phyloP scores from a whole-genome alignment of 805 yeast species.

The Torulaspora franciscae region DNA sequence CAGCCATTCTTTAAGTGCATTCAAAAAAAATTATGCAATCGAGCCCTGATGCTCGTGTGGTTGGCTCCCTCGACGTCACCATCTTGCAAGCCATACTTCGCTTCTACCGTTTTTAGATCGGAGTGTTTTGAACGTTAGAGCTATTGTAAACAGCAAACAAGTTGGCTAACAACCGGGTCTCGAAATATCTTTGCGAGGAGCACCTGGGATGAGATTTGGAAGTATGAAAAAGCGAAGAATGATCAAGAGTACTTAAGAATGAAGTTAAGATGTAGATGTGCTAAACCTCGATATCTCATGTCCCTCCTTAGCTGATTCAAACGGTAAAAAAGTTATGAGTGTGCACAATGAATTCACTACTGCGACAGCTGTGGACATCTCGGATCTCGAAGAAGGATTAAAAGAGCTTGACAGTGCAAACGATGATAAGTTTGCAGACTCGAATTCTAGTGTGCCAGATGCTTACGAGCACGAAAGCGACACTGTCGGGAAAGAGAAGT shows the following conservation, averaged over 20 bases:
- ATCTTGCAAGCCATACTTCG: neutral
- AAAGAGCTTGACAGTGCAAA: neutral
- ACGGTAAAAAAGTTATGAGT: neutral
- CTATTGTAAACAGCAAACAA: neutral
- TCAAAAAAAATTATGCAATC: neutral
- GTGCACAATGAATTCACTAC: neutral
- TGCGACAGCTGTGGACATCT: neutral
- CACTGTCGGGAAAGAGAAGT: conserved; percentile 1
- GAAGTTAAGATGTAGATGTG: too few relatives aligned
- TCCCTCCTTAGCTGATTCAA: too few relatives aligned
- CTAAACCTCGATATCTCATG: too few relatives aligned
- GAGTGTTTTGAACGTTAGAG: neutral
- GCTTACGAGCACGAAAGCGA: conserved; percentile 9
- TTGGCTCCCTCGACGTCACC: neutral
- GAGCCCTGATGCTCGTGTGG: neutral
- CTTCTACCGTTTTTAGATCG: neutral
- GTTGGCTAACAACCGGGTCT: neutral
- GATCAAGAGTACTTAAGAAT: neutral
- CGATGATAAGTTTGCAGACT: neutral
- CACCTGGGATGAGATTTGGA: neutral
- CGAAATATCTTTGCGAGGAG: neutral
- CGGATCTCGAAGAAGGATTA: neutral
- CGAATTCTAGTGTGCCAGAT: conserved; percentile 4
- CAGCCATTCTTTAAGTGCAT: neutral
- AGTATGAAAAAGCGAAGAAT: neutral